A percentile compares a stretch with the other conserved stretches of the same genome.
Evolutionary conservation across 495 filamentous ascomycete genomes (phyloP).

Genomic region (Amorphotheca resinae): DNA sequence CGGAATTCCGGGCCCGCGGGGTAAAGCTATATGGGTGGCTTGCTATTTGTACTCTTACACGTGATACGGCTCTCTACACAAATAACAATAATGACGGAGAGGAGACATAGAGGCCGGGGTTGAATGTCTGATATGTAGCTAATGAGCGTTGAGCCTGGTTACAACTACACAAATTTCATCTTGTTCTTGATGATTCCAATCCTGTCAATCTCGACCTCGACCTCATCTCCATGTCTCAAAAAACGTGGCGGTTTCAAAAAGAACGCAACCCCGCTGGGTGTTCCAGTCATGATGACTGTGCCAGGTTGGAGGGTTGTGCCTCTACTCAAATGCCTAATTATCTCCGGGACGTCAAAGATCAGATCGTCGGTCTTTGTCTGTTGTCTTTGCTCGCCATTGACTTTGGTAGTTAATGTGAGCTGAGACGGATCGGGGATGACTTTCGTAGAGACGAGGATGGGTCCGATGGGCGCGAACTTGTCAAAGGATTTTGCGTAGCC

Average conservation of each 20-base stretch:
- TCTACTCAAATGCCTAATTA: conserved; percentile 3
- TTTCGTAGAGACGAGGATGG: neutral
- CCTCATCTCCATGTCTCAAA: conserved; percentile 29
- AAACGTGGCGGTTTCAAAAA: conserved; percentile 23
- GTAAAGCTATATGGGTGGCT: no score
- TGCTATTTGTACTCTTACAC: no score
- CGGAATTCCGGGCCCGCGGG: no score
- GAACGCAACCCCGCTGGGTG: conserved; percentile 28
- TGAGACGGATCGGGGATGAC: conserved; percentile 7
- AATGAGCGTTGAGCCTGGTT: no score
- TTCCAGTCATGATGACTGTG: conserved; percentile 30
- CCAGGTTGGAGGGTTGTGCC: conserved; percentile 25
- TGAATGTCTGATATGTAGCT: no score
- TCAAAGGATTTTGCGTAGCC: conserved; percentile 10
- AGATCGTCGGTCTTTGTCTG: conserved; percentile 11
- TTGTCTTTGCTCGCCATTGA: conserved; percentile 10
- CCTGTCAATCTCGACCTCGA: conserved; percentile 24
- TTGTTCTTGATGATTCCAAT: conserved; percentile 25
- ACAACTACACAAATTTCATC: conserved; percentile 25
- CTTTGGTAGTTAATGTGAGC: conserved; percentile 2
- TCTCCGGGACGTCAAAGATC: conserved; percentile 3
- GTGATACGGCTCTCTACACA: no score
- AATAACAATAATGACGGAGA: no score
- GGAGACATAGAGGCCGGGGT: no score
- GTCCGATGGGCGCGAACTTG: conserved; percentile 9